Base-by-base conservation (phyloP, 129 eudicot genomes). In the Lonicera japonica region DNA sequence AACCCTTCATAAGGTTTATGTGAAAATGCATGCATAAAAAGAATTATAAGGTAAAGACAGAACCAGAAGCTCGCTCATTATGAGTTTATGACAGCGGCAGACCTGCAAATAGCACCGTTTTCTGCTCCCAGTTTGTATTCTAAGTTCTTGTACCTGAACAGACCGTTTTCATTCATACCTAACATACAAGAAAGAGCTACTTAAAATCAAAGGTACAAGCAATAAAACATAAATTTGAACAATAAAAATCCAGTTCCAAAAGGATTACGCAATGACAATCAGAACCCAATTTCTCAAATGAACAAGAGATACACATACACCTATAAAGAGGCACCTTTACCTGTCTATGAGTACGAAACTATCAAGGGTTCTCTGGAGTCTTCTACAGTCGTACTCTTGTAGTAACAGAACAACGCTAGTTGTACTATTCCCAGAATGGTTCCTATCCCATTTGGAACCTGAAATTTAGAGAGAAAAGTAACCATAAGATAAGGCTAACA, bases 381-480 rank as follows among this genome's bases (percentile, higher is more conserved):
- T 38, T 69, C 79, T 64, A 39, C 60, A 46, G 73, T 64, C 50
- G 75, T 36, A 58, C 75, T 79, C 21, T 74, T 66, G 51, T 81
- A 83, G 70, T 81, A 81, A 55, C 68, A 73, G 63, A 66, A 83
- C 76, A 90, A 70, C 19, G 56, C 76, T 77, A 83, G 67, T 58
- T 90, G 97, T 29, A 64, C 75, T 20, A 77, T 65, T 58, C 86
- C 95, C 39, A 90, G 68, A 62, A 86, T 21, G 7, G 88, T 76
- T 53, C 97, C 95, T 52, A 90, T 83, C 18, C 95, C 95, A 68
- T 86, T 90, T 54, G 97, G 97, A 59, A 79, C 81, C 97, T 90
- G 86, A 50, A 74, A 73, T 70, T 60, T 15, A 70, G 46, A 58
- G 34, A 69, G 43, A 55, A 5, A 72, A n/a, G 55, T 17, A 47